Percentiles rank a stretch among this genome's conserved stretches.
Evolutionary conservation across 2,329 filamentous ascomycete genomes (phyloP).

Genomic region (Plenodomus lindquistii): DNA sequence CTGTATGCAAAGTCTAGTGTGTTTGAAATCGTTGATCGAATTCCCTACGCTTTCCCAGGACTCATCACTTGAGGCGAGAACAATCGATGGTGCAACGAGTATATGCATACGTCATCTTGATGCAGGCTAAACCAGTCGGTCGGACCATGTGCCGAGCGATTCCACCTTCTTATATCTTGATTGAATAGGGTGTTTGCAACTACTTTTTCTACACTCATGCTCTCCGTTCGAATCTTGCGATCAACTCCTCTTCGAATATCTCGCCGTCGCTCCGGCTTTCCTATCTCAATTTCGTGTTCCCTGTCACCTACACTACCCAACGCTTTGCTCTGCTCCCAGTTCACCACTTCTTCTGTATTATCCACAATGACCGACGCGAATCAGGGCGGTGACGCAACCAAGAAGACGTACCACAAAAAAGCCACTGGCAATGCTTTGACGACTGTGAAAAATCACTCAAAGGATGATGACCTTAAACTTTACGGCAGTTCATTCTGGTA

Average conservation of each 20-base stretch:
- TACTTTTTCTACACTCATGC: not conserved
- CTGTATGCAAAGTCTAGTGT: not conserved
- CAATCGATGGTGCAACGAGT: not conserved
- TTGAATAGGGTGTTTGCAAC: not conserved
- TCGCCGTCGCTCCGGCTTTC: not conserved
- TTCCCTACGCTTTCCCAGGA: conserved; percentile 2
- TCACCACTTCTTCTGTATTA: conserved; percentile 5
- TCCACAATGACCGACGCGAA: conserved; percentile 54
- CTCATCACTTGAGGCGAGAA: not conserved
- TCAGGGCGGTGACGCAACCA: conserved; percentile 52
- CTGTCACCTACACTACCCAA: not conserved
- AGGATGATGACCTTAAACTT: conserved; percentile 72
- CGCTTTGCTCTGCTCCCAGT: not conserved
- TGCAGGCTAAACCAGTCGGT: conserved; percentile 6
- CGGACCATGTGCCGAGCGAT: conserved; percentile 1
- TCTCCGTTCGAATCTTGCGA: not conserved
- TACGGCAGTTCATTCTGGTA: conserved; percentile 86
- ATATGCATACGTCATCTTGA: conserved; percentile 18
- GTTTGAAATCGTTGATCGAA: not conserved
- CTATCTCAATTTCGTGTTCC: not conserved
- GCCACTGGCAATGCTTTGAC: conserved; percentile 70
- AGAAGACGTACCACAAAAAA: conserved; percentile 72
- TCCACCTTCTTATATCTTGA: not conserved
- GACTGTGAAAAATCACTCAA: conserved; percentile 72
- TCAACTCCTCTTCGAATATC: not conserved